Conservation (phyloP, 495 filamentous ascomycete genomes). For the Hypoxylon lenormandii region DNA sequence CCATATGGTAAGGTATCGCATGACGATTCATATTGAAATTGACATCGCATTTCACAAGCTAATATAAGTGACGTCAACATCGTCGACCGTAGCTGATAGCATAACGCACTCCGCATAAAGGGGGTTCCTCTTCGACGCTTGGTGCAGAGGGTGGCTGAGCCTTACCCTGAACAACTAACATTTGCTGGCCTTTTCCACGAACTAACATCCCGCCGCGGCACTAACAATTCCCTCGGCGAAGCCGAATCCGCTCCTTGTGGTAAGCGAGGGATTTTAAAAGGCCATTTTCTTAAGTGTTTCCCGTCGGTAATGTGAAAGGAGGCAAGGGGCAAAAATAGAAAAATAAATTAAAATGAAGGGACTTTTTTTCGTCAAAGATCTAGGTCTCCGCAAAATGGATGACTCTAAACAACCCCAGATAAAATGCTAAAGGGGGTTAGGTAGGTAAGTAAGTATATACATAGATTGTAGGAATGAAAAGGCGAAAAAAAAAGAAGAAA, state of each 20-base stretch:
- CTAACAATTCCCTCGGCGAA: slow-evolving; percentile 39
- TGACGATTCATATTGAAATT: slow-evolving; percentile 31
- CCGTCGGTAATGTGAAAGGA: slow-evolving; percentile 4
- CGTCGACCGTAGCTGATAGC: slow-evolving; percentile 10
- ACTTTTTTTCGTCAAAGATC: slow-evolving; percentile 15
- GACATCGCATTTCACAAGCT: slow-evolving; percentile 24
- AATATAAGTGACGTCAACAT: slow-evolving; percentile 38
- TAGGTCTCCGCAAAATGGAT: slow-evolving; percentile 20
- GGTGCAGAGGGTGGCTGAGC: slow-evolving; percentile 44
- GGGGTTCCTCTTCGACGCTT: slow-evolving; percentile 24
- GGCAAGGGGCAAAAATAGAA: slow-evolving; percentile 15
- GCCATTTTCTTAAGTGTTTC: slow-evolving; percentile 9
- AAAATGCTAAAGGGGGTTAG: slow-evolving; percentile 8
- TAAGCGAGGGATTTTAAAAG: slow-evolving; percentile 42
- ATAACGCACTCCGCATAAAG: slow-evolving; percentile 36
- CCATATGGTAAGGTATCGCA: slow-evolving; percentile 16
- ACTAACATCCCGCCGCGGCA: slow-evolving; percentile 32
- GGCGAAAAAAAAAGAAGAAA: no score
- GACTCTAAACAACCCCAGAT: slow-evolving; percentile 22
- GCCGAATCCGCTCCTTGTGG: slow-evolving; percentile 40
- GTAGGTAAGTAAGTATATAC: slow-evolving; percentile 26
- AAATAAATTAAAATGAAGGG: slow-evolving; percentile 5
- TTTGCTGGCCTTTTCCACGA: slow-evolving; percentile 21
- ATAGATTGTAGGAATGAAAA: slow-evolving; percentile 8
- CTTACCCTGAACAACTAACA: slow-evolving; percentile 38